Percentiles rank a stretch among this genome's conserved stretches.
phyloP scores from a whole-genome alignment of 805 yeast species.

The Yamadazyma olivae region DNA sequence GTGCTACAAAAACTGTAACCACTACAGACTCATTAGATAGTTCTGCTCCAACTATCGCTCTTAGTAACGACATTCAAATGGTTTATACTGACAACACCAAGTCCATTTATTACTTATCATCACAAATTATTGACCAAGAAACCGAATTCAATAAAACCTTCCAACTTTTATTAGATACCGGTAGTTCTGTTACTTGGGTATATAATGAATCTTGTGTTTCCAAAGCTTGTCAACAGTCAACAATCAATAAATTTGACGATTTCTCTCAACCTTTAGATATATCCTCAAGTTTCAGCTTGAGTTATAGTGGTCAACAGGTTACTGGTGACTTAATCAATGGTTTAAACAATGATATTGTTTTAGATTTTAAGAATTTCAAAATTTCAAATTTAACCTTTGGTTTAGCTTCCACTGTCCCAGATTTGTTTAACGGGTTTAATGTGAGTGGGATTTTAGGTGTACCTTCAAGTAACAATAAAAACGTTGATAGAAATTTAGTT shows the following conservation, averaged over 20 bases:
- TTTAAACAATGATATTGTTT: slow-evolving; percentile 24
- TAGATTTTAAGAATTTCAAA: slow-evolving; percentile 30
- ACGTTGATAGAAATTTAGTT: slow-evolving; percentile 34
- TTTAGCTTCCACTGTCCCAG: slow-evolving; percentile 50
- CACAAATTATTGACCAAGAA: slow-evolving; percentile 18
- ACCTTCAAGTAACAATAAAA: slow-evolving; percentile 41
- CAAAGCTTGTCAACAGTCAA: slow-evolving; percentile 36
- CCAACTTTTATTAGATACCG: slow-evolving; percentile 61
- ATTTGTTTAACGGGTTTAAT: slow-evolving; percentile 47
- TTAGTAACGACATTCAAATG: slow-evolving; percentile 14
- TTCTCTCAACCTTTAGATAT: slow-evolving; percentile 13
- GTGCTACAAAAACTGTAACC: slow-evolving; percentile 8
- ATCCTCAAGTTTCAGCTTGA: slow-evolving; percentile 40
- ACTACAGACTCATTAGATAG: slow-evolving; percentile 10
- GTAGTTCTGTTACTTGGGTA: slow-evolving; percentile 63
- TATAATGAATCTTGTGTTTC: slow-evolving; percentile 50
- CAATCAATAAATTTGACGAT: slow-evolving; percentile 21
- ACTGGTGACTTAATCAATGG: slow-evolving; percentile 43
- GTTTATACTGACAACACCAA: slow-evolving; percentile 18
- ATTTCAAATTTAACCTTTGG: slow-evolving; percentile 49
- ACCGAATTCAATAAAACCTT: slow-evolving; percentile 31
- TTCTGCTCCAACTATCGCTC: slow-evolving; percentile 15
- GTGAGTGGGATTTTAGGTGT: slow-evolving; percentile 63
- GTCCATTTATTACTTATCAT: slow-evolving; percentile 18
- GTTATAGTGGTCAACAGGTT: slow-evolving; percentile 54